Evolutionary conservation across 1,139 yeast species (phyloP).

Genomic region (Kurtzmaniella quercitrusa): DNA sequence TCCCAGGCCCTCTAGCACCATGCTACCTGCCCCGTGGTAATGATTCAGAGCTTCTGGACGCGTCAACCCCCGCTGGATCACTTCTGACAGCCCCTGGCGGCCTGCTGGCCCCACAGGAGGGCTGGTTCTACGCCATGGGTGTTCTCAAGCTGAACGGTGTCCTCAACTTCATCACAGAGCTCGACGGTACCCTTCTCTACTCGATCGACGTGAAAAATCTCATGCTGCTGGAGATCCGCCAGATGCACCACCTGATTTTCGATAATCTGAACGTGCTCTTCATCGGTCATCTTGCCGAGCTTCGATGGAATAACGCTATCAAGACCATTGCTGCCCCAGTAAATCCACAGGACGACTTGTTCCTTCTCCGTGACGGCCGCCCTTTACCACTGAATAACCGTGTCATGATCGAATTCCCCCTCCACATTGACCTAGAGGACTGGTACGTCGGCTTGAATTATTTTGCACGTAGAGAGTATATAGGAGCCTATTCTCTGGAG

Average conservation of each 20-base stretch:
- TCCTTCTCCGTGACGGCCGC: conserved; percentile 33
- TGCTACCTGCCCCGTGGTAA: conserved; percentile 27
- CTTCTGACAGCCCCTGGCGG: conserved; percentile 3
- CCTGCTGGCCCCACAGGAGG: conserved; percentile 31
- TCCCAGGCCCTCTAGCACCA: conserved; percentile 46
- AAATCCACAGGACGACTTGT: conserved; percentile 18
- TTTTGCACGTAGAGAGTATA: conserved; percentile 60
- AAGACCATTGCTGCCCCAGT: conserved; percentile 23
- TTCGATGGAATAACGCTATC: conserved; percentile 43
- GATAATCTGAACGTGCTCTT: conserved; percentile 56
- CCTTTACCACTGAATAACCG: conserved; percentile 32
- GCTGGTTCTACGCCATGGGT: conserved; percentile 79
- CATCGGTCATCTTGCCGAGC: conserved; percentile 51
- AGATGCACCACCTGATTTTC: conserved; percentile 64
- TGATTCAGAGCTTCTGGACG: not conserved
- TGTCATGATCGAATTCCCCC: conserved; percentile 59
- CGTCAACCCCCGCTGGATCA: conserved; percentile 7
- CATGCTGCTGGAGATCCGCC: conserved; percentile 63
- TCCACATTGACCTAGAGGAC: conserved; percentile 72
- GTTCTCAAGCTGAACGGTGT: conserved; percentile 64
- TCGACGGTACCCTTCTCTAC: conserved; percentile 64
- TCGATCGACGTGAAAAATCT: conserved; percentile 55
- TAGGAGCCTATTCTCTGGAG: conserved; percentile 24
- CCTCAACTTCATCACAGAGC: conserved; percentile 58
- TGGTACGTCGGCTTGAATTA: conserved; percentile 77